Conservation (phyloP, 2,329 filamentous ascomycete species). For the Pseudocercospora fijiensis region DNA sequence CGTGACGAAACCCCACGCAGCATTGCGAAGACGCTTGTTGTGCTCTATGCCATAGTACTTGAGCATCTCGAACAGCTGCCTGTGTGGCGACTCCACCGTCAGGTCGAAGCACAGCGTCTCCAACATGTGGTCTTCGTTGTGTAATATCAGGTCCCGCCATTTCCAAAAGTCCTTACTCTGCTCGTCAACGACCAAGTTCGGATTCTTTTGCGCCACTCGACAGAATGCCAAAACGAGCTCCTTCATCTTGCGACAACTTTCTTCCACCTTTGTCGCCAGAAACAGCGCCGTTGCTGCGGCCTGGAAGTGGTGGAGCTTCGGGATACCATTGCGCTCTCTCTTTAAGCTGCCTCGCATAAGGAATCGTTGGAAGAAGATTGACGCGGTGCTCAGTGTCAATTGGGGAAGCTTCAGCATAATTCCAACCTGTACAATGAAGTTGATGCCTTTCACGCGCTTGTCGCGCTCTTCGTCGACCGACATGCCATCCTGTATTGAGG, state of each 20-base stretch:
- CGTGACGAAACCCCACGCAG: slow-evolving; percentile 91
- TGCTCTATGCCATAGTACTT: slow-evolving; percentile 70
- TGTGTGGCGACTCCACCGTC: slow-evolving; percentile 84
- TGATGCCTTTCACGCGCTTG: slow-evolving; percentile 84
- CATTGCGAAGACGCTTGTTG: slow-evolving; percentile 78
- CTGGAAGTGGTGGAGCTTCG: slow-evolving; percentile 79
- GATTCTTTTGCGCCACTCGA: slow-evolving; percentile 91
- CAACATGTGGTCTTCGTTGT: slow-evolving; percentile 88
- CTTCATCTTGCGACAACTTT: slow-evolving; percentile 93
- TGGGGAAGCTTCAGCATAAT: slow-evolving; percentile 90
- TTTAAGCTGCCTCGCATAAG: slow-evolving; percentile 87
- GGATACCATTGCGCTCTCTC: slow-evolving; percentile 61
- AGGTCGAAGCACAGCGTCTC: slow-evolving; percentile 93
- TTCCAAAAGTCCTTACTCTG: slow-evolving; percentile 98
- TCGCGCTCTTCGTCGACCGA: slow-evolving; percentile 72
- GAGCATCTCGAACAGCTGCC: slow-evolving; percentile 77
- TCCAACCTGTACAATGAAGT: slow-evolving; percentile 93
- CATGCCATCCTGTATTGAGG: slow-evolving; percentile 81
- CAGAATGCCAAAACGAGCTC: slow-evolving; percentile 92
- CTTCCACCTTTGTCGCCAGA: slow-evolving; percentile 93
- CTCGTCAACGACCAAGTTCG: slow-evolving; percentile 86
- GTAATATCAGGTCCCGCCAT: slow-evolving; percentile 91
- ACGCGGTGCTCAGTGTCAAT: slow-evolving; percentile 85
- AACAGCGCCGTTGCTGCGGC: slow-evolving; percentile 90
- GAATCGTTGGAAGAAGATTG: slow-evolving; percentile 93